Base-by-base conservation (phyloP, 805 yeast species). In the Naumovozyma castellii region DNA sequence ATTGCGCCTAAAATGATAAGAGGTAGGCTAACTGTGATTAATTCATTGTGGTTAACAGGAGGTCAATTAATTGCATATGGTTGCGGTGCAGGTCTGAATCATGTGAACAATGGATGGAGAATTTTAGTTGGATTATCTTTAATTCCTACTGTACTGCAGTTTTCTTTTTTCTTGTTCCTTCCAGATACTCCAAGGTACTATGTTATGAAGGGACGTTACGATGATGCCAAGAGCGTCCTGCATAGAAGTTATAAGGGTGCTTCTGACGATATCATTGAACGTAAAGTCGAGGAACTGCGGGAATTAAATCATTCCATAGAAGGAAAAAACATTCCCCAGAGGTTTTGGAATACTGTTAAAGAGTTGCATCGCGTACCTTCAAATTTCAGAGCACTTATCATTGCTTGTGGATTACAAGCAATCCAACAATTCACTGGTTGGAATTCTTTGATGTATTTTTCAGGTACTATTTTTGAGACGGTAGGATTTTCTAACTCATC, bases 361-460 rank as follows among this genome's bases (percentile, higher is more conserved):
- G 71, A 77, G 45, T 67, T 82, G 49, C 90, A 83, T 58, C 62
- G 64, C 1, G 73, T 72, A 30, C 84, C 85, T 32, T 80, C 94
- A 1, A 88, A 90, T 62, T 76, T 85, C 45, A 77, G 97, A 55
- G 97, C 96, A 4, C 71, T 92, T 45, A 68, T 88, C 28, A 78
- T 90, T 54, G 92, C 90, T 9, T 87, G 96, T 68, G 95, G 94
- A 27, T 66, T 90, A 48, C 97, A 90, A 65, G 96, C 94, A 43
- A 82, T 90, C 54, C 97, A 90, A 68, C 98, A 90, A 65, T 86
- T 90, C 54, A 83, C 95, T 14, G 97, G 97, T 49, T 90, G 90
- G 76, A 92, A 90, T 66, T 85, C 97, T 5, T 73, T 90, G 53
- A 84, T 90, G 94, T 90, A 90, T 67, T 90, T 88, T 64, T 82